Base-by-base conservation (phyloP, 495 filamentous ascomycete species). In the Hyaloscypha bicolor region DNA sequence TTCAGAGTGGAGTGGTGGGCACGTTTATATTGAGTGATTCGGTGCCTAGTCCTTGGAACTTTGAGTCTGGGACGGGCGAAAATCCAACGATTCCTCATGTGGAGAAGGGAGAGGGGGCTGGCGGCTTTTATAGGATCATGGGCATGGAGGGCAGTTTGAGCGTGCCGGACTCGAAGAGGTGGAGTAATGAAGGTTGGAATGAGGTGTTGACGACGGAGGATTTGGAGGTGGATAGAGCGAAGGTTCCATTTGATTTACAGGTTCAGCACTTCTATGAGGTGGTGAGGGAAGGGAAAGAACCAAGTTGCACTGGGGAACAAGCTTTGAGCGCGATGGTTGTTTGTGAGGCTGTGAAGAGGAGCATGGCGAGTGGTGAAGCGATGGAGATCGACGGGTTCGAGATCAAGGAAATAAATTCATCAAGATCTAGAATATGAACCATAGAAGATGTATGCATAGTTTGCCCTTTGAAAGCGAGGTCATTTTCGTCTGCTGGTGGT, bases 51-150 rank as follows among this genome's bases (percentile, higher is more conserved):
- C 84, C 86, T 6, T 79, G 84, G 65, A 85, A 77, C 62, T 87
- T 86, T 60, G 86, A 87, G 64, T 71, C 75, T 1, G 85, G 85
- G 0, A 87, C 85, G 4, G 84, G 87, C 1, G 87, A 88, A 72
- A 88, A 87, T 69, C 84, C 86, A 0, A 73, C 78, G 8, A 82
- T 88, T 55, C 80, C 83, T 3, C 66, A 70, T 2, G 72, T 77
- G 3, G 56, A 74, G 4, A 67, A 75, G 57, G 35, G 63, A 14
- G 71, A 30, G 2, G 72, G 68, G 9, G 75, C 69, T 0, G 71
- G 71, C 31, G 83, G 85, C 56, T 82, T 86, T 55, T 88, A 87
- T 70, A 79, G 85, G 0, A 86, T 88, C 48, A 80, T 88, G 66
- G 86, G 86, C 0, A 81, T 81, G 0, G 73, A 80, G 35, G 87